These are phyloP conservation scores for Colletotrichum phormii DNA, from an alignment of 2,329 filamentous ascomycete genomes.

Conservation along the genomic window DNA sequence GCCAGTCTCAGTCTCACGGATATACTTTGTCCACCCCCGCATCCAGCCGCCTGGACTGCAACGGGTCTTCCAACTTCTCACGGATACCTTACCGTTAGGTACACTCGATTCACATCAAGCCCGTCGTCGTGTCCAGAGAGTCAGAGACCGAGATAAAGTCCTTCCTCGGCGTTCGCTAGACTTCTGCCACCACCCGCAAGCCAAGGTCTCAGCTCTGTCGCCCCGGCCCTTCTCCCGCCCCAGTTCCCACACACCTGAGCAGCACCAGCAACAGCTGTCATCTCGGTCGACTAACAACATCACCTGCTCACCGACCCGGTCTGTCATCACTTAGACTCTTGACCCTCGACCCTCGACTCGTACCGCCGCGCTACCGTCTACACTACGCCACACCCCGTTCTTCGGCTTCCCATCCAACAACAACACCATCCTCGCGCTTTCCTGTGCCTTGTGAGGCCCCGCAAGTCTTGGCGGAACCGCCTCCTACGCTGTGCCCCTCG, in stretches of 20 bases:
- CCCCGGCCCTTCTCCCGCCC: not conserved
- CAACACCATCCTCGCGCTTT: slow-evolving; percentile 27
- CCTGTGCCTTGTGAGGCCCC: slow-evolving; percentile 31
- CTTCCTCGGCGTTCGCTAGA: not conserved
- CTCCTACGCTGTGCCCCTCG: slow-evolving; percentile 13
- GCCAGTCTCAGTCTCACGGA: not conserved
- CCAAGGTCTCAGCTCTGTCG: slow-evolving; percentile 16
- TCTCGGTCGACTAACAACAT: slow-evolving; percentile 22
- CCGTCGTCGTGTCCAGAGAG: not conserved
- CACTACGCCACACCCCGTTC: slow-evolving; percentile 24
- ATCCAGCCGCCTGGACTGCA: slow-evolving; percentile 5
- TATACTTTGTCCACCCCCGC: slow-evolving; percentile 5
- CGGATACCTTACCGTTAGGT: not conserved
- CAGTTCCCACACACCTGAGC: not conserved
- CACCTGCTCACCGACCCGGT: slow-evolving; percentile 26
- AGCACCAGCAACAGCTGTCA: slow-evolving; percentile 5
- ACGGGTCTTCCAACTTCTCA: not conserved
- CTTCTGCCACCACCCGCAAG: not conserved
- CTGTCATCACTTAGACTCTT: slow-evolving; percentile 14
- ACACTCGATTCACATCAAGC: not conserved
- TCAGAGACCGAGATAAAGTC: not conserved
- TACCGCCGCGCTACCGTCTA: slow-evolving; percentile 4
- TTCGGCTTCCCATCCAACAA: slow-evolving; percentile 11
- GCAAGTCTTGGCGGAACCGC: slow-evolving; percentile 31
- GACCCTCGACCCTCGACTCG: slow-evolving; percentile 4